Conservation (phyloP, 2,329 filamentous ascomycete genomes). For the Pseudocercospora cruenta region DNA sequence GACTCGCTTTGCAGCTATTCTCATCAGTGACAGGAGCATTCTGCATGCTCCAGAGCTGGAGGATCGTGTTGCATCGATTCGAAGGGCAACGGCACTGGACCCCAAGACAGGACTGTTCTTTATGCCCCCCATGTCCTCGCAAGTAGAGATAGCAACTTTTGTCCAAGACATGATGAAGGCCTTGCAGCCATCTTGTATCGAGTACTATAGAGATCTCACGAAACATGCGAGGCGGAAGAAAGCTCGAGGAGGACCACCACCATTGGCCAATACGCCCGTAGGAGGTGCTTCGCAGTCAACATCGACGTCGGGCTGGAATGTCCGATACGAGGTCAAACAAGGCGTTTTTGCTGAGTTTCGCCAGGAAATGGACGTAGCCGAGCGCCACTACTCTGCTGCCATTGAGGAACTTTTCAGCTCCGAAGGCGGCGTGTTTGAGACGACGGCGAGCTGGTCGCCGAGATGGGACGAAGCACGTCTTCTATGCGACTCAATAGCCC, state of each 20-base stretch:
- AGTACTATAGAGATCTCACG: conserved; percentile 94
- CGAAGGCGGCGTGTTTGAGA: conserved; percentile 75
- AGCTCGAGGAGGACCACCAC: conserved; percentile 73
- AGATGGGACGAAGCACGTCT: conserved; percentile 93
- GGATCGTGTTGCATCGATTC: conserved; percentile 77
- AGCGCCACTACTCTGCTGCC: conserved; percentile 82
- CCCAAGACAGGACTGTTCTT: conserved; percentile 81
- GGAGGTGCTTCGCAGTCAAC: conserved; percentile 82
- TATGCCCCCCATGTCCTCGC: conserved; percentile 72
- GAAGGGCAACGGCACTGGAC: conserved; percentile 77
- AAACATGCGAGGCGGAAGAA: conserved; percentile 89
- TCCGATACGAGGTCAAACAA: conserved; percentile 92
- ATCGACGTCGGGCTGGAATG: conserved; percentile 86
- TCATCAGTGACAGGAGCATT: conserved; percentile 72
- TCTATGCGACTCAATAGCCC: conserved; percentile 76
- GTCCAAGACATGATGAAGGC: conserved; percentile 72
- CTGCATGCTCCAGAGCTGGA: conserved; percentile 65
- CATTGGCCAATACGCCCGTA: conserved; percentile 81
- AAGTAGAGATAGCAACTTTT: conserved; percentile 72
- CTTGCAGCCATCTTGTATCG: conserved; percentile 74
- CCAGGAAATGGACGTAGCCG: conserved; percentile 85
- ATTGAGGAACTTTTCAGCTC: conserved; percentile 81
- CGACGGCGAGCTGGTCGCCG: conserved; percentile 85
- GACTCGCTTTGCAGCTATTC: conserved; percentile 73
- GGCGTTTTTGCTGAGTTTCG: conserved; percentile 90